Percentiles rank a stretch among this genome's conserved stretches.
Evolutionary conservation across 2,329 filamentous ascomycete species (phyloP).

Genomic region (Magnaporthiopsis incrustans): DNA sequence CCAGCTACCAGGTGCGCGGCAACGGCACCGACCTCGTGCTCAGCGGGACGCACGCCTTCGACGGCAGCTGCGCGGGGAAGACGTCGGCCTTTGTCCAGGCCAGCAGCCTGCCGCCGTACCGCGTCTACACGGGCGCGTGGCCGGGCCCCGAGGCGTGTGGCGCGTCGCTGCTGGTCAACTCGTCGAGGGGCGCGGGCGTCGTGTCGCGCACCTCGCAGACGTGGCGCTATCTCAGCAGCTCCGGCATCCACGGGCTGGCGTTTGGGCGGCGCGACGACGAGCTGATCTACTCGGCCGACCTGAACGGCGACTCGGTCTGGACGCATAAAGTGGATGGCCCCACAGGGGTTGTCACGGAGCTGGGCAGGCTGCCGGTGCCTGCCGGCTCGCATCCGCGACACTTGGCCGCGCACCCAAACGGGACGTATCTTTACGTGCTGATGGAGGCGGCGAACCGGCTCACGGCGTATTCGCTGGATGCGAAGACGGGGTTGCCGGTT

Average conservation of each 20-base stretch:
- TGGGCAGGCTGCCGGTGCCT: conserved; percentile 3
- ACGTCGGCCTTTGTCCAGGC: conserved; percentile 14
- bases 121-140: conserved; percentile 14
- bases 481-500: conserved; percentile 4
- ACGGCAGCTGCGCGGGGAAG: conserved; percentile 9
- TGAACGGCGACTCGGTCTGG: conserved; percentile 15
- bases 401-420: conserved; percentile 11
- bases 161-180: conserved; percentile 12
- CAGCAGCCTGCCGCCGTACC: conserved; percentile 9
- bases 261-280: conserved; percentile 6
- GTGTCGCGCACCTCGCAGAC: conserved; percentile 8
- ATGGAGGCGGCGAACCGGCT: conserved; percentile 14
- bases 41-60: conserved; percentile 5
- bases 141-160: conserved; percentile 14
- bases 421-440: conserved; percentile 14
- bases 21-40: conserved; percentile 10
- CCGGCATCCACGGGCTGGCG: conserved; percentile 17
- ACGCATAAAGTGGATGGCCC: conserved; percentile 11
- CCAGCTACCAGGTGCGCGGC: conserved; percentile 11
- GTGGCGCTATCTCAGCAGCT: no score
- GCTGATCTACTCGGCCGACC: conserved; percentile 16
- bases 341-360: conserved; percentile 8
- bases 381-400: conserved; percentile 13
- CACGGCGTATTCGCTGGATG: conserved; percentile 10
- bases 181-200: conserved; percentile 6